These are phyloP conservation scores for Tylopilus sp. DNA, from an alignment of 1,284 basidiomycete species.

Conservation along the genomic window DNA sequence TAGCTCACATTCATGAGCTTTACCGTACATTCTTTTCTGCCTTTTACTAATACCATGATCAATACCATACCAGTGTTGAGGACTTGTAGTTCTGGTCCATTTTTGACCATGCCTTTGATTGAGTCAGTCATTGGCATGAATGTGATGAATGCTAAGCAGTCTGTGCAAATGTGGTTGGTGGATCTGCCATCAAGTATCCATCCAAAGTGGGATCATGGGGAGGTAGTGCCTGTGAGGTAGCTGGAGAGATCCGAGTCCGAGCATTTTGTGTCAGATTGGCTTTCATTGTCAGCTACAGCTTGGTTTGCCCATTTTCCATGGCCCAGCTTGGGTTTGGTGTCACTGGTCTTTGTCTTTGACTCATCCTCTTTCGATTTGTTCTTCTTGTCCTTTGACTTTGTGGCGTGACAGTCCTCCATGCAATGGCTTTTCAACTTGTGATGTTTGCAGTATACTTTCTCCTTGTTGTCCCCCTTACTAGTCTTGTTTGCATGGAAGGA, in stretches of 20 bases:
- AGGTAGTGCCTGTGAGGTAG: not conserved
- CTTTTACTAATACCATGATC: constrained; percentile 2
- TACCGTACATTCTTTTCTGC: not conserved
- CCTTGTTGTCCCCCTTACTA: not conserved
- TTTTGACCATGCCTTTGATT: constrained; percentile 15
- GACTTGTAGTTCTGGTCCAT: constrained; percentile 4
- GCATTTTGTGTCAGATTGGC: not conserved
- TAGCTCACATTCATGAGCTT: constrained; percentile 14
- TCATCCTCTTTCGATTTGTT: not conserved
- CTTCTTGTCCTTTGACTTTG: not conserved
- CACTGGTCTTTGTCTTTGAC: not conserved
- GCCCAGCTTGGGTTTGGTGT: not conserved
- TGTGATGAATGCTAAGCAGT: constrained; percentile 4
- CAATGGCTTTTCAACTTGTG: not conserved
- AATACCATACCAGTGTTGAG: constrained; percentile 1
- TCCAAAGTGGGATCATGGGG: not conserved
- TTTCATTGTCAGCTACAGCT: not conserved
- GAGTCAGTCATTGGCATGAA: not conserved
- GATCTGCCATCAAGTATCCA: constrained; percentile 12
- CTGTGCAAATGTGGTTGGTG: constrained; percentile 12
- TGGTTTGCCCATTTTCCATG: not conserved
- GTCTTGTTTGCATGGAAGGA: not conserved
- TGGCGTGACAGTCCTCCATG: not conserved
- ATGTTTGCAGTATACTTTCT: not conserved
- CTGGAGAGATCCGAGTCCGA: not conserved